Evolutionary conservation across 495 filamentous ascomycete species (phyloP), one percentile per base, ranked within the genome.

Genomic region (Penicillium cosmopolitanum): DNA sequence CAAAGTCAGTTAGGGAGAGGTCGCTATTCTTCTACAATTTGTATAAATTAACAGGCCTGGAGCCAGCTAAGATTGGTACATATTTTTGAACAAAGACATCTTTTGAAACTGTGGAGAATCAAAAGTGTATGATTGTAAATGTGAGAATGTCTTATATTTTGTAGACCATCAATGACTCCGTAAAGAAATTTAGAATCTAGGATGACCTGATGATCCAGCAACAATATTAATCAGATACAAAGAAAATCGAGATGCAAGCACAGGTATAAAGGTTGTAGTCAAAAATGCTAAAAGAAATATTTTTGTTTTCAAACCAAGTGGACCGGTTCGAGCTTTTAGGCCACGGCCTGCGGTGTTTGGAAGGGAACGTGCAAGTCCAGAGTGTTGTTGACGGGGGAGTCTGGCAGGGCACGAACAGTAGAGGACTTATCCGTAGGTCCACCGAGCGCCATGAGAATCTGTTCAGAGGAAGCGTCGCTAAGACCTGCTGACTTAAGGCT

Each of bases 381-480:
- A 9, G 10, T 38, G 11, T 12, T 44, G 40, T 50, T 54, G 36
- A 56, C 35, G 33, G 52, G 51, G 12, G 61, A 47, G 31, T 64
- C 52, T 13, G 51, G 13, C 12, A 55, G 28, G 31, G 57, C 16
- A 11, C 47, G 44, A 3, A 47, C 51, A 51, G 15, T 47, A 25
- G 57, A 25, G 25, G 62, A 34, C 31, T 60, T 56, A 34, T 64
- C 57, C 42, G 53, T 15, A 8, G 62, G 62, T 23, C 62, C 62
- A 48, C 86, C 85, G 56, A 88, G 89, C 46, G 86, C 88, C 46
- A 87, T 93, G 12, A 76, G 89, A 92, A 96, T 60, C 79, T 96
- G 33, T 79, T 96, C 18, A 89, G 88, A 4, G 90, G 91, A 34
- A 89, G 90, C 1, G 85, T 94, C 48, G 76, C 80, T 44, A 77